Evolutionary conservation across 345 rosid genomes (phyloP).

Genomic region (Salix dunnii): DNA sequence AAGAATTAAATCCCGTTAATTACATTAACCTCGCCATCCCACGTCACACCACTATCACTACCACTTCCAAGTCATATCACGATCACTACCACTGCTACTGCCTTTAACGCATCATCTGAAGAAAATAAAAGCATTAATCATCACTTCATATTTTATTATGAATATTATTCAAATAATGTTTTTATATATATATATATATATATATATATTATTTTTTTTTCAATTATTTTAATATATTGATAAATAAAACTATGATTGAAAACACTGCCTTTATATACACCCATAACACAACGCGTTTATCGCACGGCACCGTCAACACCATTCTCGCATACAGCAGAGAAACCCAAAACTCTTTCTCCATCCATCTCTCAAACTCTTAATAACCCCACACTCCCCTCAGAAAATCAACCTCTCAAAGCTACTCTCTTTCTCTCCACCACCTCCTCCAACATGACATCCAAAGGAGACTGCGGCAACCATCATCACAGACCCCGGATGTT

Average conservation of each 20-base stretch:
- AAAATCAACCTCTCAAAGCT: background rate
- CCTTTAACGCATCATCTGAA: background rate
- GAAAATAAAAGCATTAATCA: background rate
- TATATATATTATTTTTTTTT: no score
- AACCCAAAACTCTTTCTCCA: background rate
- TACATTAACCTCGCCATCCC: background rate
- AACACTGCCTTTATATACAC: background rate
- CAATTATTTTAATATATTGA: no score
- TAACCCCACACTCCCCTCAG: background rate
- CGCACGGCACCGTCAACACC: background rate
- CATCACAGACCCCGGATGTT: slow-evolving; percentile 13
- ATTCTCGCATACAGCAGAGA: background rate
- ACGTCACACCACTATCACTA: no score
- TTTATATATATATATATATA: no score
- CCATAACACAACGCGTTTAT: background rate
- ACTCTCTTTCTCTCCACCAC: background rate
- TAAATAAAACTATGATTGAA: no score
- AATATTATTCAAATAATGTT: no score
- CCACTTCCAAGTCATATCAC: background rate
- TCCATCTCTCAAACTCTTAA: background rate
- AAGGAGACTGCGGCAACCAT: slow-evolving; percentile 27
- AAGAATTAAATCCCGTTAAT: background rate
- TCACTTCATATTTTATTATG: background rate
- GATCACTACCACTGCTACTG: background rate
- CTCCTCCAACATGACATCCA: background rate